Evolutionary conservation across 1,284 basidiomycete species (phyloP), one percentile per base, ranked within the genome.

Genomic region (Tetrapyrgos nigripes): DNA sequence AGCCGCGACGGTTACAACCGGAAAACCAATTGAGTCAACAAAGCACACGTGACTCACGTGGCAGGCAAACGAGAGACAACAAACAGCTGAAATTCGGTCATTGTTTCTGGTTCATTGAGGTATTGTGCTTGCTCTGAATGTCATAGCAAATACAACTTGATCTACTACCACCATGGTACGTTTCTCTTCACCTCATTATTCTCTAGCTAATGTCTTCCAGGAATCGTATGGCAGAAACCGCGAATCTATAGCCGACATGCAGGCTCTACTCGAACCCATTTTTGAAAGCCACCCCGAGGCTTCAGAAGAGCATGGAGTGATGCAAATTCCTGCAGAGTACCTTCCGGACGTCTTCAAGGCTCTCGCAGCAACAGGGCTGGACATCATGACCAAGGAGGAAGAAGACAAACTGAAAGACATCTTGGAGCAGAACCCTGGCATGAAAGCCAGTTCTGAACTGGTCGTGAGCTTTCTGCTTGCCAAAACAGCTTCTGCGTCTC

Each of bases 301-400:
- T 3, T 23, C 29, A 19, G 19, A 44, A 6, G 51, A 54, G 27
- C 48, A 50, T 17, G 53, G 49, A 35, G 33, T 19, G 14, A 45
- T 28, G 6, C 37, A 33, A 27, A 51, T 59, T 33, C 53, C 58
- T 24, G 58, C 46, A 17, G 33, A 37, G 24, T 48, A 48, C 49
- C 40, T 59, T 6, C 48, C 58, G 13, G 58, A 59, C 35, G 53
- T 59, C 23, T 55, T 59, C 53, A 33, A 29, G 14, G 43, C 51
- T 27, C 40, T 53, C 27, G 43, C 53, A 35, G 47, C 50, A 23
- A 6, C 48, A 43, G 40, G 53, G 54, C n/a, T 44, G 28, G 31
- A 55, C 40, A 17, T 53, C 23, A 48, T 23, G n/a, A 37, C 46
- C 44, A 3, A 26, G 9, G 43, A 35, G 28, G 43, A 54, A 31